Evolutionary conservation across 805 yeast genomes (phyloP).

Genomic region (Ogataea zsoltii): DNA sequence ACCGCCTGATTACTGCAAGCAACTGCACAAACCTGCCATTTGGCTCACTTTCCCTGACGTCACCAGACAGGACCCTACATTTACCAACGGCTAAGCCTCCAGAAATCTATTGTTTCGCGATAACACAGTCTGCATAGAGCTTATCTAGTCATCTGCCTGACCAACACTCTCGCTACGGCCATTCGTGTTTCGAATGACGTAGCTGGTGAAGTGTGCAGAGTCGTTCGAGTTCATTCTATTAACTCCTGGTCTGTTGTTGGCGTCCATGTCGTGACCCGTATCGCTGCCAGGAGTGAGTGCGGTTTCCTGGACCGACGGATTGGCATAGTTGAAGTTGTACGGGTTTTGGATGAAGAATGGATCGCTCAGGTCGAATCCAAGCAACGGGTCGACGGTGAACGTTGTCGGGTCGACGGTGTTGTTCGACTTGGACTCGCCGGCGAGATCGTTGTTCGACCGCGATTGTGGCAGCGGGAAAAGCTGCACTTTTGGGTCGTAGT

Average conservation of each 20-base stretch:
- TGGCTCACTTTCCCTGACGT: no score
- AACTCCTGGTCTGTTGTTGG: conserved; percentile 14
- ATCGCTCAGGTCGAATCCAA: conserved; percentile 45
- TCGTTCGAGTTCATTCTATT: conserved; percentile 22
- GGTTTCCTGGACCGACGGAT: conserved; percentile 3
- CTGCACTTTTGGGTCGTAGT: conserved; percentile 24
- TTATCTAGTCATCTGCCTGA: background rate
- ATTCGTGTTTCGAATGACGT: conserved; percentile 11
- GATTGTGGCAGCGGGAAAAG: conserved; percentile 22
- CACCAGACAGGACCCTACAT: no score
- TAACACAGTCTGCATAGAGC: no score
- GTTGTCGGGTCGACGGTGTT: conserved; percentile 11
- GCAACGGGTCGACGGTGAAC: conserved; percentile 35
- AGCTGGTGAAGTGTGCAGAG: conserved; percentile 19
- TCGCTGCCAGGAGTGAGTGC: background rate
- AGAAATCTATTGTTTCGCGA: no score
- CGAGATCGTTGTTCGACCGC: conserved; percentile 3
- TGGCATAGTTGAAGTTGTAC: conserved; percentile 41
- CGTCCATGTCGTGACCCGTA: background rate
- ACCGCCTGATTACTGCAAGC: no score
- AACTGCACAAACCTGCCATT: no score
- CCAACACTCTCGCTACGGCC: conserved; percentile 16
- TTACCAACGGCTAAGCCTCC: background rate
- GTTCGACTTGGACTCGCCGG: conserved; percentile 1
- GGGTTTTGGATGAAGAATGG: conserved; percentile 56